Conservation (phyloP, 75 land plant species). For the Picea glauca region DNA sequence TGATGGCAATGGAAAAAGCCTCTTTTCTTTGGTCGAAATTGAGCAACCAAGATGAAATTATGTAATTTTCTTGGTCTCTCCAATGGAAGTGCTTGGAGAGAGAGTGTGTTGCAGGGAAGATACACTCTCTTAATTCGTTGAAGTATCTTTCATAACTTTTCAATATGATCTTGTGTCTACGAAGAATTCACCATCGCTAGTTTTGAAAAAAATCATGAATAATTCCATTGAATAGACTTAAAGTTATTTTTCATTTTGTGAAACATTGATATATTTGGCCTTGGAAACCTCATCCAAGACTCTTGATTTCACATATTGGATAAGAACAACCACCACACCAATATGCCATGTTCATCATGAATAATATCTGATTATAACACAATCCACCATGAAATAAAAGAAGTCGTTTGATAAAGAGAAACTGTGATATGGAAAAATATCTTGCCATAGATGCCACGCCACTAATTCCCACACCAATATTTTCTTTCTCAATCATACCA, state of each 20-base stretch:
- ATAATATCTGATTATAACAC: constrained; percentile 44
- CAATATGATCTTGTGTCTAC: constrained; percentile 90
- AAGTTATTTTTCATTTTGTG: too few relatives aligned
- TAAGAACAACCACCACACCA: too few relatives aligned
- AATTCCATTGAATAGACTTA: too few relatives aligned
- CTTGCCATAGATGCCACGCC: constrained; percentile 54
- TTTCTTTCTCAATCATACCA: constrained; percentile 84
- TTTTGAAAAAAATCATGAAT: constrained; percentile 23
- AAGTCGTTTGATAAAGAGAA: constrained; percentile 38
- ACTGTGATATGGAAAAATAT: constrained; percentile 41
- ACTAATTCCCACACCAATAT: constrained; percentile 50
- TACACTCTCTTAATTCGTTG: constrained; percentile 70
- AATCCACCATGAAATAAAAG: constrained; percentile 49
- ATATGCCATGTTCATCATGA: constrained; percentile 20
- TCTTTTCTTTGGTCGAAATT: constrained; percentile 99
- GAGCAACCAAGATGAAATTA: constrained; percentile 88
- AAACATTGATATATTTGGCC: too few relatives aligned
- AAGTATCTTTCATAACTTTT: constrained; percentile 72
- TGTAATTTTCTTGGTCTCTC: constrained; percentile 40
- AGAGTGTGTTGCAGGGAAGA: constrained; percentile 93
- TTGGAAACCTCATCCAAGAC: too few relatives aligned
- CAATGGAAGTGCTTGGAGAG: constrained; percentile 88
- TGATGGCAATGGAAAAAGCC: constrained; percentile 69
- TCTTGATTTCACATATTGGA: too few relatives aligned
- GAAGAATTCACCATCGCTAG: constrained; percentile 96